Base-by-base conservation (phyloP, 2,329 filamentous ascomycete species). In the Didymella pomorum region DNA sequence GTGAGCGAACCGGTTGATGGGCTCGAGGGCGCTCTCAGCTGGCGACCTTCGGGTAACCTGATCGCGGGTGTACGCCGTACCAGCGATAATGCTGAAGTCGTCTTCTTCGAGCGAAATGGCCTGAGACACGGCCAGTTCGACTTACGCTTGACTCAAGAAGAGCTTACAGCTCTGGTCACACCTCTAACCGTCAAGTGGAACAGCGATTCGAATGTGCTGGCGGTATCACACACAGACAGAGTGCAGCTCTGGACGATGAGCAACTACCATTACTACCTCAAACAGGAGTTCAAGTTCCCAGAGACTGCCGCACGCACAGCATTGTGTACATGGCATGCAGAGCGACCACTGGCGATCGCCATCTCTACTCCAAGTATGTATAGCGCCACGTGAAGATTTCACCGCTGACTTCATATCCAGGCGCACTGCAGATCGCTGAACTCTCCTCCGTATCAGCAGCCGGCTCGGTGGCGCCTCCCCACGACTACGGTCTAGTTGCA, bases 51-150 rank as follows among this genome's bases (percentile, higher is more conserved):
- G 14, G 95, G 95, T 0, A 97, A 97, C 71, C 81, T 98, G 23
- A 89, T 99, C 69, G 93, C 93, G n/a, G 86, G 90, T 35, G 86
- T 96, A 43, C 92, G 96, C 74, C 84, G 91, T 16, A 77, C 87
- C n/a, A 75, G 83, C 1, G 85, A 89, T 46, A 83, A 83, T n/a
- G 80, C 91, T 20, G 89, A 96, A 66, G 88, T 98, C 43, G 88
- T 96, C 3, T 99, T 99, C 78, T 99, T 99, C 68, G 95, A 99
- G 79, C 86, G 93, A 51, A 99, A 99, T 70, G 95, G 95, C n/a
- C 83, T 99, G 58, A 87, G 94, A n/a, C 95, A 99, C 76, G 95
- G 95, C 4, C 87, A 97, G 65, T 99, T 98, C 71, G 87, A 87
- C n/a, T 82, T 99, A 18, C 87, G 91, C 45, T 75, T 89, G 31